These are phyloP conservation scores for Pseudocercospora vitis DNA, from an alignment of 2,329 filamentous ascomycete genomes.

Conservation along the genomic window DNA sequence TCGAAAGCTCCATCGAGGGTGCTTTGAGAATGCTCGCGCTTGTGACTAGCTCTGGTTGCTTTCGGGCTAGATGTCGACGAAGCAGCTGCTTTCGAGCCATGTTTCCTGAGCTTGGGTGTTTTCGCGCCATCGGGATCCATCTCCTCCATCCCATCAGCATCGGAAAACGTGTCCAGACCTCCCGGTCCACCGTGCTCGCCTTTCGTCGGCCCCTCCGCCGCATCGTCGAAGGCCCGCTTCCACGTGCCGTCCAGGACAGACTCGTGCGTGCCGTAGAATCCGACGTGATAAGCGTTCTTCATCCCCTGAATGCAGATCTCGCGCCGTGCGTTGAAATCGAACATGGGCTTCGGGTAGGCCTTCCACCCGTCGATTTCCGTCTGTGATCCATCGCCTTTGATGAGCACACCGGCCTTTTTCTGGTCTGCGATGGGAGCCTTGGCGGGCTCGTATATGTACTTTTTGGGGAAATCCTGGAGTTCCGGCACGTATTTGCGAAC, in stretches of 20 bases:
- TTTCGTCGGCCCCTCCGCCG: constrained; percentile 47
- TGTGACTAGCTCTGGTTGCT: constrained; percentile 28
- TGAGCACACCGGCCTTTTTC: constrained; percentile 64
- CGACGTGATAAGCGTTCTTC: constrained; percentile 68
- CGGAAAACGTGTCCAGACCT: constrained; percentile 36
- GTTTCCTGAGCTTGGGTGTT: constrained; percentile 14
- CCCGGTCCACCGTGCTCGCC: constrained; percentile 41
- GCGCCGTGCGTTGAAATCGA: constrained; percentile 67
- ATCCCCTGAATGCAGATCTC: constrained; percentile 64
- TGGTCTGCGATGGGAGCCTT: constrained; percentile 68
- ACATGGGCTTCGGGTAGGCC: constrained; percentile 72
- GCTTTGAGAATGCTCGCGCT: constrained; percentile 37
- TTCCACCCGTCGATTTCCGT: constrained; percentile 46
- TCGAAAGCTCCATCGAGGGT: constrained; percentile 36
- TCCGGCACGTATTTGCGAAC: constrained; percentile 63
- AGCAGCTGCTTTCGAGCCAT: constrained; percentile 15
- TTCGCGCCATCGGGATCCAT: constrained; percentile 17
- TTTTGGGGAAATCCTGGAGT: constrained; percentile 54
- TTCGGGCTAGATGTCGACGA: constrained; percentile 11
- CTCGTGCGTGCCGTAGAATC: constrained; percentile 63
- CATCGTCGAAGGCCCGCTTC: constrained; percentile 51
- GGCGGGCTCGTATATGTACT: constrained; percentile 79
- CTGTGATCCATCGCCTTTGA: constrained; percentile 53
- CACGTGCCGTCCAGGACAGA: constrained; percentile 62
- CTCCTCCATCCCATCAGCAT: constrained; percentile 33